phyloP scores from a whole-genome alignment of 2,329 filamentous ascomycete species.

The Xylaria sp. region DNA sequence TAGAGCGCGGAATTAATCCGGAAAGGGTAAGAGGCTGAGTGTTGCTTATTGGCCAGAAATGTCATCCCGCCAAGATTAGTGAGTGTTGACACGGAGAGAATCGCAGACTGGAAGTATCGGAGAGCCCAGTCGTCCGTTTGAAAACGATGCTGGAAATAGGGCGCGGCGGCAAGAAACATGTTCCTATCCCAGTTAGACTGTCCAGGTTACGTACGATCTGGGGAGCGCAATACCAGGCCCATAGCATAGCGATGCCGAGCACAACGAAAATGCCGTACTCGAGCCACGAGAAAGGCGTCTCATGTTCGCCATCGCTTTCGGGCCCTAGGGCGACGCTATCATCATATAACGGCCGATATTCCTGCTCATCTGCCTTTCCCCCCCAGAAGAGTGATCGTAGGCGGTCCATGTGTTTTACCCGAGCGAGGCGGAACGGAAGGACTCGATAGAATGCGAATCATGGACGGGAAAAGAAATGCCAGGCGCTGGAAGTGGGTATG shows the following conservation, averaged over 20 bases:
- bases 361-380: constrained; percentile 37
- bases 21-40: constrained; percentile 82
- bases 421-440: not conserved
- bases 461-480: not conserved
- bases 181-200: constrained; percentile 65
- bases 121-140: constrained; percentile 71
- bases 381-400: constrained; percentile 46
- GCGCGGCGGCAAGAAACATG: constrained; percentile 95
- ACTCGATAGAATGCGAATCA: constrained; percentile 7
- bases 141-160: constrained; percentile 90
- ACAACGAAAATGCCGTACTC: constrained; percentile 87
- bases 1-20: constrained; percentile 79
- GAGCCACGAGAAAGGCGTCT: constrained; percentile 75
- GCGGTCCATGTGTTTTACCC: constrained; percentile 44
- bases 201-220: not conserved
- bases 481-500: not conserved
- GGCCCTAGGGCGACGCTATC: constrained; percentile 29
- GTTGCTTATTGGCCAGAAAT: constrained; percentile 79
- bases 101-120: constrained; percentile 85
- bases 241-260: constrained; percentile 91
- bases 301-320: constrained; percentile 41
- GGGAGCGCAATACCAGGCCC: constrained; percentile 77
- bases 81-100: constrained; percentile 83
- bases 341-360: constrained; percentile 45
- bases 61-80: constrained; percentile 80